A percentile compares a stretch with the other conserved stretches of the same genome.
Evolutionary conservation across 441 rosid species (phyloP).

Genomic region (Erodium texanum): DNA sequence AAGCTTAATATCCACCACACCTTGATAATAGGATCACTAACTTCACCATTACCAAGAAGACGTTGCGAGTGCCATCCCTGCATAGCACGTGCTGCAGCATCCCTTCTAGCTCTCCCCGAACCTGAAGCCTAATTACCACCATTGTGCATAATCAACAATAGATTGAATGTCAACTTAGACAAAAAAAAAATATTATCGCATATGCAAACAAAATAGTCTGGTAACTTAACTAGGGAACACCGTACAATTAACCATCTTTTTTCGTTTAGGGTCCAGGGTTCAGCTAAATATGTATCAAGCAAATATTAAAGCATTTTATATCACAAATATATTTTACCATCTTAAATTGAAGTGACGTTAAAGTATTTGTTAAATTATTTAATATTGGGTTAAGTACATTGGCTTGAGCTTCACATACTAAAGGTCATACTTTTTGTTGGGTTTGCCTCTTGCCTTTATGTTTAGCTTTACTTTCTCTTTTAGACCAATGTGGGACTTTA

Average conservation of each 20-base stretch:
- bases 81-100: constrained; percentile 68
- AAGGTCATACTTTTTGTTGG: not conserved
- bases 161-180: not conserved
- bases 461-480: not conserved
- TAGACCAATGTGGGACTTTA: not conserved
- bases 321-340: not conserved
- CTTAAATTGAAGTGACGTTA: not conserved
- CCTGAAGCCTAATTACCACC: constrained; percentile 39
- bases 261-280: no score
- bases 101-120: constrained; percentile 58
- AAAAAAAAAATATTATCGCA: no score
- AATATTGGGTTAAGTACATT: not conserved
- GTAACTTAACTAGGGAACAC: no score
- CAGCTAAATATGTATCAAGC: no score
- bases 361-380: no score
- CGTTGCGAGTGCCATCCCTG: constrained; percentile 69
- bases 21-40: constrained; percentile 46
- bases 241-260: no score
- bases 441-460: not conserved
- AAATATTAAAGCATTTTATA: no score
- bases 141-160: constrained; percentile 15
- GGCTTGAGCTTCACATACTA: not conserved
- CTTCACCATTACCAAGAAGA: constrained; percentile 46
- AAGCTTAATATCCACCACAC: constrained; percentile 21
- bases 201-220: no score